Evolutionary conservation across 371 early-diverging fungal species (phyloP).

Genomic region (Zychaea mexicana): DNA sequence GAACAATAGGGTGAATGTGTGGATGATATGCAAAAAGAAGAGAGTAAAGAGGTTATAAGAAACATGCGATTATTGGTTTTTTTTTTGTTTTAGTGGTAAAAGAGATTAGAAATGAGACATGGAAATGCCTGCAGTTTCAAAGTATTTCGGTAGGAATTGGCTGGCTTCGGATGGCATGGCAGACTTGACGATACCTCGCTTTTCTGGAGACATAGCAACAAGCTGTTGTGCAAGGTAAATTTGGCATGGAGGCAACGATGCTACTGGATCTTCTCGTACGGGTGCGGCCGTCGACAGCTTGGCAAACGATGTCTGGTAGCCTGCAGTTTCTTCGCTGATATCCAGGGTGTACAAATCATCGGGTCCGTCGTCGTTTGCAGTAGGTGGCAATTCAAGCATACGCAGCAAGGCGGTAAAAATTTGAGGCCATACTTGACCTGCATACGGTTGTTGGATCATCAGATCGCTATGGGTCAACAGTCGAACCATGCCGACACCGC

Average conservation of each 20-base stretch:
- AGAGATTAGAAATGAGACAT: slow-evolving; percentile 28
- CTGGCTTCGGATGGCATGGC: slow-evolving; percentile 26
- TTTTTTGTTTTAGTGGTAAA: neutral
- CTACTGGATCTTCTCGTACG: slow-evolving; percentile 47
- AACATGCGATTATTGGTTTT: neutral
- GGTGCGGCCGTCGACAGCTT: slow-evolving; percentile 62
- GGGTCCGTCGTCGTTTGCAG: slow-evolving; percentile 57
- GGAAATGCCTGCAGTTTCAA: slow-evolving; percentile 33
- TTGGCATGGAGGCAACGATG: slow-evolving; percentile 30
- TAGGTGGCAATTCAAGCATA: slow-evolving; percentile 60
- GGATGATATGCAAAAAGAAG: slow-evolving; percentile 51
- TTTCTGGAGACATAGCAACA: slow-evolving; percentile 33
- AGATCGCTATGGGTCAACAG: slow-evolving; percentile 57
- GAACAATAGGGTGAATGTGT: neutral
- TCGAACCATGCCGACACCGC: slow-evolving; percentile 68
- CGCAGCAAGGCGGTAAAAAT: slow-evolving; percentile 47
- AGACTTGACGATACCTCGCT: slow-evolving; percentile 25
- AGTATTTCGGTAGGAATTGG: slow-evolving; percentile 41
- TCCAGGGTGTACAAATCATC: slow-evolving; percentile 75
- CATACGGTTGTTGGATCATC: slow-evolving; percentile 53
- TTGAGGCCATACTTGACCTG: slow-evolving; percentile 57
- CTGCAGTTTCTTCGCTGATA: slow-evolving; percentile 65
- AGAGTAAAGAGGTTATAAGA: neutral
- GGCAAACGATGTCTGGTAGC: slow-evolving; percentile 80
- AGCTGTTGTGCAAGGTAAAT: slow-evolving; percentile 46